These are phyloP conservation scores for Peniophora sp. DNA, from an alignment of 1,284 basidiomycete species.

Conservation along the genomic window DNA sequence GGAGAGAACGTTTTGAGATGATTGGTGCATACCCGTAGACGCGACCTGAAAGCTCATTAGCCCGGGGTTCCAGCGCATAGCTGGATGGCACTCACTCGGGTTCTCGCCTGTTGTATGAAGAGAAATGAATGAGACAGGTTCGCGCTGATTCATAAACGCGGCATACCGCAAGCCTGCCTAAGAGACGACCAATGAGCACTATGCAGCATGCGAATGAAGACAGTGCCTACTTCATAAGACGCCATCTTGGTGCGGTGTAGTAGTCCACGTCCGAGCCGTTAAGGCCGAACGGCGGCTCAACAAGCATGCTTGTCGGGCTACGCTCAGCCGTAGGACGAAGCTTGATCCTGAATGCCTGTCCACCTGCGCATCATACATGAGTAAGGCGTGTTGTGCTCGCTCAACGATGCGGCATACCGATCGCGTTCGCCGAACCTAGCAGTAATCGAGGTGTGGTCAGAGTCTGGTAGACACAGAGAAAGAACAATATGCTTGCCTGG, in stretches of 20 bases:
- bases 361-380: conserved; percentile 11
- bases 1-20: too few relatives aligned
- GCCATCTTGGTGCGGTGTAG: conserved; percentile 26
- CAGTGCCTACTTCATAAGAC: conserved; percentile 35
- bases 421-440: conserved; percentile 39
- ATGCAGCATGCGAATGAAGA: not conserved
- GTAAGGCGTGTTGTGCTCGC: not conserved
- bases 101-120: conserved; percentile 21
- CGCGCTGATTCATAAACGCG: not conserved
- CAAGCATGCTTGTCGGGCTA: conserved; percentile 33
- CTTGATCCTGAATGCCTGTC: conserved; percentile 38
- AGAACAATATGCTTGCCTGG: too few relatives aligned
- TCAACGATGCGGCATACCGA: conserved; percentile 21
- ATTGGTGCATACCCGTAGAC: conserved; percentile 16
- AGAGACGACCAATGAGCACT: not conserved
- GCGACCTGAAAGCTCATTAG: conserved; percentile 11
- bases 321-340: conserved; percentile 34
- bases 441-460: conserved; percentile 38
- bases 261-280: conserved; percentile 22
- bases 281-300: conserved; percentile 34
- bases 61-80: not conserved
- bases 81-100: conserved; percentile 16
- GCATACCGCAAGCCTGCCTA: conserved; percentile 29
- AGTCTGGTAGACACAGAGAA: too few relatives aligned
- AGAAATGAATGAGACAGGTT: not conserved